Evolutionary conservation across 768 basidiomycete species (phyloP), one percentile per base, ranked within the genome.

Genomic region (Rhodotorula babjevae): DNA sequence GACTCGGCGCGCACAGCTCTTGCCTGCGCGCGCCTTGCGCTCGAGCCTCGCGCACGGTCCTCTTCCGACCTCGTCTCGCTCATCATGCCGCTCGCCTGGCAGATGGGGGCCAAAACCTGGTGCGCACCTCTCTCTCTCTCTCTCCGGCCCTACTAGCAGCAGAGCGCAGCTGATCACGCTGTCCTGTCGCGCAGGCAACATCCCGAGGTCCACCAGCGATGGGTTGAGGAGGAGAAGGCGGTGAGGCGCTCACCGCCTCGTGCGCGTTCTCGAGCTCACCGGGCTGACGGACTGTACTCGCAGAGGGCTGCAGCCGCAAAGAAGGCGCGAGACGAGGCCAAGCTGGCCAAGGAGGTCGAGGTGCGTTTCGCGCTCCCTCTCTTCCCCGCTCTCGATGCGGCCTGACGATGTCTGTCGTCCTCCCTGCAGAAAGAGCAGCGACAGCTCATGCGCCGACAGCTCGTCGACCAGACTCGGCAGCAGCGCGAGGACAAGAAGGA

Each of bases 21-120:
- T 15, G 10, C 6, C 27, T n/a, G 52, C 10, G 9, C 9, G 5
- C 25, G 27, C 27, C 25, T 12, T 3, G 27, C 52, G 25, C 52
- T 53, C 27, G 27, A 36, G 36, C 36, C 36, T 36, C 36, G 36
- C 36, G 27, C 29, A n/a, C 23, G 10, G 8, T 27, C 23, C n/a
- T 29, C 27, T 14, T 2, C n/a, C 27, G 25, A 6, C 47, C n/a
- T 23, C 49, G 49, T 9, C 19, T 7, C 47, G 47, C 5, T 25
- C 62, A 63, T 5, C 44, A 59, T 66, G 65, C 56, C 56, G 18
- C 12, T 58, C 23, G 18, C 25, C 3, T 36, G 29, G 15, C 18
- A 36, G 31, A 66, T 66, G 65, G 65, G 65, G 27, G 65, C 65
- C 0, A 66, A 66, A 47, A 59, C 65, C 11, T 66, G 65, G 65